These are phyloP conservation scores for Xylaria intraflava DNA, from an alignment of 495 filamentous ascomycete genomes.

Conservation along the genomic window DNA sequence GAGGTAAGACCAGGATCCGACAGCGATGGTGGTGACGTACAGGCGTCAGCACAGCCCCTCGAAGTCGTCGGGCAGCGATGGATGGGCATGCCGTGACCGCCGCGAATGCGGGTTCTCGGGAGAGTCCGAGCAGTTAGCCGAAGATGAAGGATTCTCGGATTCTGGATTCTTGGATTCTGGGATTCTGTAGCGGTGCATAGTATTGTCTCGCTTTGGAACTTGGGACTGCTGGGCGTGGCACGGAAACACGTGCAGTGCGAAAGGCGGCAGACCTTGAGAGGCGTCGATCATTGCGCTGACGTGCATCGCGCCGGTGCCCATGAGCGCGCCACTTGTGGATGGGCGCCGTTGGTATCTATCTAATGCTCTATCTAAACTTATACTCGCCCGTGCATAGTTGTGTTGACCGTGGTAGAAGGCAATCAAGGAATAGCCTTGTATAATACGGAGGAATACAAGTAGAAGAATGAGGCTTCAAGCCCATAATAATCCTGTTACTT, in stretches of 20 bases:
- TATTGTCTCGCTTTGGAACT: not conserved
- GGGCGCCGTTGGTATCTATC: too few species aligned
- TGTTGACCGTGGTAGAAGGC: not conserved
- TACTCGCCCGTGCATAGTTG: slow-evolving; percentile 1
- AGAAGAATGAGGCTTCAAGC: not conserved
- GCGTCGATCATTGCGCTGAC: slow-evolving; percentile 7
- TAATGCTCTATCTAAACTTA: too few species aligned
- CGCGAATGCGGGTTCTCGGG: not conserved
- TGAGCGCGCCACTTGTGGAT: not conserved
- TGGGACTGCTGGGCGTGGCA: not conserved
- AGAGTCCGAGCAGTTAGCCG: not conserved
- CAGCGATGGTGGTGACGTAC: not conserved
- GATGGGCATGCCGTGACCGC: not conserved
- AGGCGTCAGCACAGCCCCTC: not conserved
- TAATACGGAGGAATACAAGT: not conserved
- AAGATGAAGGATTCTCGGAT: not conserved
- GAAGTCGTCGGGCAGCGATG: not conserved
- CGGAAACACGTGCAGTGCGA: not conserved
- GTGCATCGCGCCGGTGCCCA: not conserved
- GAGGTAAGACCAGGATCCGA: slow-evolving; percentile 4
- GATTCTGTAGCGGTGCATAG: not conserved
- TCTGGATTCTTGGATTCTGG: too few species aligned
- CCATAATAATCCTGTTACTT: not conserved
- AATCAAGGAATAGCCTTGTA: not conserved
- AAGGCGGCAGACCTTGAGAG: not conserved